A percentile compares a stretch with the other conserved stretches of the same genome.
These are phyloP conservation scores for Podospora didyma DNA, from an alignment of 495 filamentous ascomycete genomes.

Conservation along the genomic window DNA sequence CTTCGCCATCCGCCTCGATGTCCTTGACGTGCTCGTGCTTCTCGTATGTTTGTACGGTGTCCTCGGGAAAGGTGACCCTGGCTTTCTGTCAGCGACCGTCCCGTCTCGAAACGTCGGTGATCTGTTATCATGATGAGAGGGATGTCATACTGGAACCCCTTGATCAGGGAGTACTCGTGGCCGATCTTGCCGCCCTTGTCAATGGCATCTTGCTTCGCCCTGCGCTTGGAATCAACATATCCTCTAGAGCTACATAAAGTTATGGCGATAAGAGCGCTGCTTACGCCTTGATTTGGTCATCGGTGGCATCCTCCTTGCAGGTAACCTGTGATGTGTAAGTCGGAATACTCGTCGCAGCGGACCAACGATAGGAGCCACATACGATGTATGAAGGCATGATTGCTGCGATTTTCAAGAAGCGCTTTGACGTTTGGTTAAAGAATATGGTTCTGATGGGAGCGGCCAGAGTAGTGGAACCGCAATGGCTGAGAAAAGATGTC, in stretches of 20 bases:
- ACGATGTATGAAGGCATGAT: slow-evolving; percentile 74
- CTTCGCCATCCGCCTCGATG: slow-evolving; percentile 69
- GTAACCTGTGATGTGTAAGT: slow-evolving; percentile 58
- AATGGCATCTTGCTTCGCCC: slow-evolving; percentile 66
- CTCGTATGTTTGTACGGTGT: slow-evolving; percentile 57
- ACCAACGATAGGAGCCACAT: too few relatives aligned
- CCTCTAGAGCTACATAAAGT: not conserved
- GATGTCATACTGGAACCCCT: slow-evolving; percentile 77
- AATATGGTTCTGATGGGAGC: not conserved
- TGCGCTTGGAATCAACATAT: slow-evolving; percentile 28
- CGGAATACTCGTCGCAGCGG: not conserved
- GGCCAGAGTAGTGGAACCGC: not conserved
- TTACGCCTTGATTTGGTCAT: slow-evolving; percentile 61
- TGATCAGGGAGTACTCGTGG: slow-evolving; percentile 80
- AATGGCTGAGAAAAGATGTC: not conserved
- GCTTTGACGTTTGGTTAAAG: not conserved
- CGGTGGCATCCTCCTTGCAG: slow-evolving; percentile 60
- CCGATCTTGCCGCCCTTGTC: slow-evolving; percentile 75
- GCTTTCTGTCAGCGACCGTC: not conserved
- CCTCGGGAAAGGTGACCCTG: slow-evolving; percentile 72
- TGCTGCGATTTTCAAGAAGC: slow-evolving; percentile 6
- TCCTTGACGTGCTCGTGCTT: slow-evolving; percentile 61
- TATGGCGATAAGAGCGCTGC: slow-evolving; percentile 10
- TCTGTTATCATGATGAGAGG: not conserved
- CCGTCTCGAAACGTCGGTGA: not conserved